These are phyloP conservation scores for Chalciporus pseudorubinellus DNA, from an alignment of 768 basidiomycete species.

Conservation along the genomic window DNA sequence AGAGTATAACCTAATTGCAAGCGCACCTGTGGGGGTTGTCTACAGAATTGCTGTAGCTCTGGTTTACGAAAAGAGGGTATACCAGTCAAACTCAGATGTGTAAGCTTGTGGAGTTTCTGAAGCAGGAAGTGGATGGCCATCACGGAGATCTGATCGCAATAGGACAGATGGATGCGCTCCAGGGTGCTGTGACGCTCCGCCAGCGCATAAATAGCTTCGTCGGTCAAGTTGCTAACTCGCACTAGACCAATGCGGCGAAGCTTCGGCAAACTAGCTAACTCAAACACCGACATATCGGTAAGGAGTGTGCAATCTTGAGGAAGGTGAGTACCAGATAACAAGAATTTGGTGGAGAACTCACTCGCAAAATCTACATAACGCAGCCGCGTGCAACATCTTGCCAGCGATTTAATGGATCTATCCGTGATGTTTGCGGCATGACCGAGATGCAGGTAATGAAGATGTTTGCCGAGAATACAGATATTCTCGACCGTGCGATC, in stretches of 20 bases:
- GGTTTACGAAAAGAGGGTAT: conserved; percentile 84
- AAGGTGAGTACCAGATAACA: conserved; percentile 8
- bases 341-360: conserved; percentile 39
- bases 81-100: conserved; percentile 97
- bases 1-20: not conserved
- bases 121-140: conserved; percentile 89
- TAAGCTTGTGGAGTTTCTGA: conserved; percentile 83
- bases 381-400: conserved; percentile 82
- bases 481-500: conserved; percentile 83
- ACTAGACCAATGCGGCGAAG: conserved; percentile 94
- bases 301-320: conserved; percentile 73
- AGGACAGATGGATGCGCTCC: conserved; percentile 95
- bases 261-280: conserved; percentile 83
- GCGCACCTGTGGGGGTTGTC: conserved; percentile 80
- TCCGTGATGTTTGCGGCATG: conserved; percentile 92
- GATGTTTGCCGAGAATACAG: conserved; percentile 81
- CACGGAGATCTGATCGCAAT: conserved; percentile 94
- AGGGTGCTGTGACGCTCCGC: conserved; percentile 82
- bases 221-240: conserved; percentile 88
- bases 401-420: conserved; percentile 77
- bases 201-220: conserved; percentile 87
- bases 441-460: conserved; percentile 94
- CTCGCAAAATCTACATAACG: conserved; percentile 97
- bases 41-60: conserved; percentile 87
- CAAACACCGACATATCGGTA: conserved; percentile 93